Conservation (phyloP, 73 alveolate species). For the Paraurostyla sp. region DNA sequence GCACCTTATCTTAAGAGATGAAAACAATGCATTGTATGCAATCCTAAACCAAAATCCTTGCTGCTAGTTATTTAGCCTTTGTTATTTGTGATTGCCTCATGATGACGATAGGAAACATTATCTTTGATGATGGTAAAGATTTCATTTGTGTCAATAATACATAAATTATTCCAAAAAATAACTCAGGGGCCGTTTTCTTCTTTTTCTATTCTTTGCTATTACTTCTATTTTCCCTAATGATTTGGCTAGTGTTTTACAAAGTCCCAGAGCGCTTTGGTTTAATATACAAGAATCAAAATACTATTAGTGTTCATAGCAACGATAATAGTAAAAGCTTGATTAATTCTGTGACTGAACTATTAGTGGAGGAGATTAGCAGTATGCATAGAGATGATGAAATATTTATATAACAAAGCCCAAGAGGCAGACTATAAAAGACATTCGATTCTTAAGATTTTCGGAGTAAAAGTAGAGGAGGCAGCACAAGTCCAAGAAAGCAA, state of each 20-base stretch:
- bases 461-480: no score
- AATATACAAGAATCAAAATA: not conserved
- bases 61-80: not conserved
- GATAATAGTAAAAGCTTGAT: not conserved
- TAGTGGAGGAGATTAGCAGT: not conserved
- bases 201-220: not conserved
- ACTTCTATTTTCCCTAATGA: not conserved
- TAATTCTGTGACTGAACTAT: not conserved
- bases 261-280: slow-evolving; percentile 15
- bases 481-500: no score
- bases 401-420: no score
- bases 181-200: slow-evolving; percentile 2
- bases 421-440: no score
- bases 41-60: not conserved
- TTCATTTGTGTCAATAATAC: not conserved
- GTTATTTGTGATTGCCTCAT: not conserved
- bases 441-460: no score
- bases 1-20: not conserved
- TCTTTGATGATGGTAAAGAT: not conserved
- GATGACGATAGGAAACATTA: slow-evolving; percentile 7
- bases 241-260: not conserved
- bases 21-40: not conserved
- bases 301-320: no score
- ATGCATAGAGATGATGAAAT: slow-evolving; percentile 11
- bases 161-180: not conserved